A percentile compares a stretch with the other conserved stretches of the same genome.
phyloP scores from a whole-genome alignment of 495 filamentous ascomycete genomes.

The Tuber magnatum region DNA sequence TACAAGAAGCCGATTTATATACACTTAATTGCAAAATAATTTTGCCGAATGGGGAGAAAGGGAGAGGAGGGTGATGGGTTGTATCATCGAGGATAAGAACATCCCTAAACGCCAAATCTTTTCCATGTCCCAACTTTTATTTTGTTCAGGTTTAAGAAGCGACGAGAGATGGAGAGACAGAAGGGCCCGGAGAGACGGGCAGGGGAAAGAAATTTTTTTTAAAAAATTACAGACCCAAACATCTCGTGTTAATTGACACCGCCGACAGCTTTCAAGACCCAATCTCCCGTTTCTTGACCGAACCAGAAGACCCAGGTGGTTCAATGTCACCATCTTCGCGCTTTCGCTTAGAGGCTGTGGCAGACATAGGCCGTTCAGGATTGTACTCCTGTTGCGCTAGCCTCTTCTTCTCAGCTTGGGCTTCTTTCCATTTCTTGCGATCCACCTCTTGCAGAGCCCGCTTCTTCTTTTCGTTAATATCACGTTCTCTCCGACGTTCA shows the following conservation, averaged over 20 bases:
- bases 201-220: neutral
- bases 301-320: neutral
- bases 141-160: neutral
- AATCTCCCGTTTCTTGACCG: neutral
- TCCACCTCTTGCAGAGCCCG: constrained; percentile 53
- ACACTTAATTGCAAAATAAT: neutral
- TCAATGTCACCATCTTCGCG: neutral
- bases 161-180: neutral
- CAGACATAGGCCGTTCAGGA: constrained; percentile 20
- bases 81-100: neutral
- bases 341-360: neutral
- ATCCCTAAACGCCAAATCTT: neutral
- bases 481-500: constrained; percentile 80
- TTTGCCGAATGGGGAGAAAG: neutral
- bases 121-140: neutral
- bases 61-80: neutral
- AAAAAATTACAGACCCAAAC: constrained; percentile 3
- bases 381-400: constrained; percentile 42
- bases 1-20: neutral
- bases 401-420: constrained; percentile 49
- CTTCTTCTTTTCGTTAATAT: constrained; percentile 68
- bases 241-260: neutral
- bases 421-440: constrained; percentile 43
- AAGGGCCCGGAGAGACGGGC: neutral
- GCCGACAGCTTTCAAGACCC: neutral